Percentiles rank a stretch among this genome's conserved stretches.
Conservation (phyloP, 73 alveolate genomes). For the Chromera velia region DNA sequence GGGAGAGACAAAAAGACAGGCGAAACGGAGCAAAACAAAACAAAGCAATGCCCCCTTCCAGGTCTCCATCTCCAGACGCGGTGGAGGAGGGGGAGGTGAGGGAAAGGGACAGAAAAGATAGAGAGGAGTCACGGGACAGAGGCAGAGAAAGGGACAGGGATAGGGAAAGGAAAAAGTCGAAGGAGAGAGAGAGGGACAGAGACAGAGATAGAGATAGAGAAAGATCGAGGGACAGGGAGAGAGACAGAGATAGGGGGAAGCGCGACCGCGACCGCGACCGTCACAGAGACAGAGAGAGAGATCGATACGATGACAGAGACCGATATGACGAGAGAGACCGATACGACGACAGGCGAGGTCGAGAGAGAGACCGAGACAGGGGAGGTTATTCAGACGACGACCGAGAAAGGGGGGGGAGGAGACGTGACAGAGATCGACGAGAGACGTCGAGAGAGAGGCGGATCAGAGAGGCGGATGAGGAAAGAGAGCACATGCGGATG, state of each 20-base stretch:
- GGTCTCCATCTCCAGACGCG: no score
- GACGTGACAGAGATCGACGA: neutral
- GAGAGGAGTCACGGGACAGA: neutral
- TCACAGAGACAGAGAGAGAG: neutral
- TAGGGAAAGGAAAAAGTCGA: neutral
- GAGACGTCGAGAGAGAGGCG: neutral
- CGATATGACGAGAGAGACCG: neutral
- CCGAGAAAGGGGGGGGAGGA: no score
- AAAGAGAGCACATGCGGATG: neutral
- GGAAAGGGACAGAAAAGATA: neutral
- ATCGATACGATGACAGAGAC: neutral
- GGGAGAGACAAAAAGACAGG: no score
- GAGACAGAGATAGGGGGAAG: neutral
- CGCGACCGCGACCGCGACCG: neutral
- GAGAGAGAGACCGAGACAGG: neutral
- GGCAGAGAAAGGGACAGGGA: neutral
- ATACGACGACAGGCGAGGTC: neutral
- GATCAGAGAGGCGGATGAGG: neutral
- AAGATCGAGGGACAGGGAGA: neutral
- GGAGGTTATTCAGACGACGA: neutral
- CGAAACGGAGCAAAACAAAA: no score
- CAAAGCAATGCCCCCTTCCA: no score
- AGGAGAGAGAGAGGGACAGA: neutral
- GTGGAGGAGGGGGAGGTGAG: neutral
- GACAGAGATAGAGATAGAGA: neutral